Base-by-base conservation (phyloP, 139 green algal species). In the Yamagishiella unicocca region DNA sequence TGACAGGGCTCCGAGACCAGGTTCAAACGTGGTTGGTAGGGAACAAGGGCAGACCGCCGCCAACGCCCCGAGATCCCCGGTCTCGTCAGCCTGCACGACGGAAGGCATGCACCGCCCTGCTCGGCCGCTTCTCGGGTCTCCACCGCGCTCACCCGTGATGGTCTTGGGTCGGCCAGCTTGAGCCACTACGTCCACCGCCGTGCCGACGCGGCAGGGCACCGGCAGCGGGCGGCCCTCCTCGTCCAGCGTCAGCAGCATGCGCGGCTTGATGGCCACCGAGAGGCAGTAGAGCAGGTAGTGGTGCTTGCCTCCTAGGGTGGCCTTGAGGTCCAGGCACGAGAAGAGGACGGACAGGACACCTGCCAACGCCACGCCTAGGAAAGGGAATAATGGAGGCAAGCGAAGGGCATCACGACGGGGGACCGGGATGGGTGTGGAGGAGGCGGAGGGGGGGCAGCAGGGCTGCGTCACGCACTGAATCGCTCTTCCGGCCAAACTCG, bases 221-320 rank as follows among this genome's bases (percentile, higher is more conserved):
- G 96, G 93, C 90, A 99, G 93, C 80, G 96, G 90, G 61, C 96
- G 93, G 38, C 96, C 95, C 38, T 96, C 90, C 14, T 96, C 94
- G 83, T 99, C 97, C 66, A 99, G 72, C 5, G 97, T 99, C 89
- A 99, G 94, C 82, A 99, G 93, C 96, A 99, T 99, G 85, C 98
- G 94, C 22, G 98, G 98, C 87, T 96, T 92, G 94, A 99, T 96
- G 50, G 98, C 97, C 2, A 94, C 90, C 0, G 95, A 91, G 43
- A 99, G 91, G 83, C 88, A 95, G 95, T 98, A 99, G 19, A 99
- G 92, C 67, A 98, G 87, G 93, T 98, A 97, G 91, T 98, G 96
- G 87, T 98, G 94, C 88, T 97, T 98, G 70, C 97, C 96, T 2
- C 93, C 92, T 35, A 99, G 90, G 22, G 94, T 96, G 74, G 89